A percentile compares a stretch with the other conserved stretches of the same genome.
phyloP scores from a whole-genome alignment of 768 basidiomycete genomes.

The Nevesoporus exiguus region DNA sequence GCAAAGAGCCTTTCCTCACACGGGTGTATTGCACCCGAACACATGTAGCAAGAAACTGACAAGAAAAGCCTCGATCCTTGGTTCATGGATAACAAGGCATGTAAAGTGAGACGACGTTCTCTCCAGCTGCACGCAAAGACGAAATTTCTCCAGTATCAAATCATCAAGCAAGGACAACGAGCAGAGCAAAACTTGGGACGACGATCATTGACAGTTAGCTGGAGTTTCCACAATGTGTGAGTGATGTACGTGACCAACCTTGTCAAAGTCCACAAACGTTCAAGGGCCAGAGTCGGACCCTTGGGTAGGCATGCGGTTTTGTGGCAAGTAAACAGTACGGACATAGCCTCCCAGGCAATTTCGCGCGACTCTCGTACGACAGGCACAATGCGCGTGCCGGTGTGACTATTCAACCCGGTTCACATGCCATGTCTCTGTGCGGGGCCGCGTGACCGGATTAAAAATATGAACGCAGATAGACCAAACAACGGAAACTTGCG shows the following conservation, averaged over 20 bases:
- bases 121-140: neutral
- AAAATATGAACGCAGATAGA: too few species aligned
- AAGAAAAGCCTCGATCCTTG: slow-evolving; percentile 27
- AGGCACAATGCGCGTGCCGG: neutral
- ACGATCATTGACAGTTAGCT: neutral
- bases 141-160: neutral
- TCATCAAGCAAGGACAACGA: neutral
- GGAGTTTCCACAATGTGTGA: neutral
- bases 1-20: slow-evolving; percentile 18
- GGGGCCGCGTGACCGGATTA: too few species aligned
- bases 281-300: neutral
- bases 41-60: slow-evolving; percentile 35
- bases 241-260: too few species aligned
- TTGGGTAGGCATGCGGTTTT: neutral
- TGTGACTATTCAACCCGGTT: neutral
- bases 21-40: slow-evolving; percentile 27
- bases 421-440: neutral
- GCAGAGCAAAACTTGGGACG: neutral
- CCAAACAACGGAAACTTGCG: neutral
- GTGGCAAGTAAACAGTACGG: neutral
- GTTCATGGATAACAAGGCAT: neutral
- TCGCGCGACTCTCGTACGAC: neutral
- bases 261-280: neutral
- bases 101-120: neutral
- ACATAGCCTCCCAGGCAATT: neutral